Base-by-base conservation (phyloP, 352 stramenopile genomes). In the Saprolegnia diclina region DNA sequence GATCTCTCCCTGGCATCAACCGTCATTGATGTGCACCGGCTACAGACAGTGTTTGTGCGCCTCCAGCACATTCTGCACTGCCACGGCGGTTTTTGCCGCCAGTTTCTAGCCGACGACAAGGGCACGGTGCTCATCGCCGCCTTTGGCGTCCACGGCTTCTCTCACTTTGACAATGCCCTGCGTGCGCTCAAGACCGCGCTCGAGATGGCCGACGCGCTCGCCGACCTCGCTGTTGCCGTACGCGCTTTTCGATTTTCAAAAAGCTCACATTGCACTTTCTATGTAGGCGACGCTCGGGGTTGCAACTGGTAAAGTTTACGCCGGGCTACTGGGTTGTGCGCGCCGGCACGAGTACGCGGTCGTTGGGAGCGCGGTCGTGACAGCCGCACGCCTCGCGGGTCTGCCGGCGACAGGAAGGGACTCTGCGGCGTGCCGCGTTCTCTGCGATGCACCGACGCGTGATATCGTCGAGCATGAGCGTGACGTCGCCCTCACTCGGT, bases 21-120 rank as follows among this genome's bases (percentile, higher is more conserved):
- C 1, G 18, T 4, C 53, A 42, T 59, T 21, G 53, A 59, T 21
- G 26, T 59, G 11, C 13, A 59, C 26, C 53, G 26, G 13, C 11
- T 59, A 2, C 53, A 59, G 53, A 16, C 13, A 1, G 26, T 40
- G 53, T 59, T 59, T 10, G 13, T 42, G 53, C 11, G 26, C 53
- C 11, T 59, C 13, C 53, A 59, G 53, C 26, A 59, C 26, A 40
- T 59, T 9, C 53, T 59, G 16, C 35, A 59, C 13, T 40, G 26
- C 18, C 56, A 74, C 29, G 72, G 46, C 32, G 72, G 71, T 21
- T 66, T 38, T 7, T 46, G 76, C 3, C 70, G 71, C 16, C 72
- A 76, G 52, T 73, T 76, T 42, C 55, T 76, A 13, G 61, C 75
- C 7, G 72, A 76, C 56, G 71, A 76, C 53, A 76, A 76, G 42